These are phyloP conservation scores for Phaeophleospora eucalypticola DNA, from an alignment of 2,329 filamentous ascomycete genomes.

Conservation along the genomic window DNA sequence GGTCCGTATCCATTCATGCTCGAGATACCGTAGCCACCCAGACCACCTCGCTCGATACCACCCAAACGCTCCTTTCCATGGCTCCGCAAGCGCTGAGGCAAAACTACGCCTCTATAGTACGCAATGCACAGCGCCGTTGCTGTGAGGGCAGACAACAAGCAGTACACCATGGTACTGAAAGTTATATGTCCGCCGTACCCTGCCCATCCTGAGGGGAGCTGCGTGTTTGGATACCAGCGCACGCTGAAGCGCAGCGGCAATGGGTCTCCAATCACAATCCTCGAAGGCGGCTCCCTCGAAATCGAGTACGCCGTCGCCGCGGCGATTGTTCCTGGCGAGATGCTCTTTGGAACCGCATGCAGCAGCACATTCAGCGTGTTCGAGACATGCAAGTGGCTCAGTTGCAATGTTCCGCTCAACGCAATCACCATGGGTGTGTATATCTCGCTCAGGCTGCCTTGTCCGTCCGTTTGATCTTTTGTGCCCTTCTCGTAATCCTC, in stretches of 20 bases:
- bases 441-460: constrained; percentile 37
- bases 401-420: constrained; percentile 80
- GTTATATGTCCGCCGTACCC: constrained; percentile 51
- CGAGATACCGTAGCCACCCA: constrained; percentile 43
- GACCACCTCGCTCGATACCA: constrained; percentile 37
- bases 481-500: constrained; percentile 31
- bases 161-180: constrained; percentile 48
- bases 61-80: constrained; percentile 53
- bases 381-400: constrained; percentile 84
- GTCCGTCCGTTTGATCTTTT: constrained; percentile 35
- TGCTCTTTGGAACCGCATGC: constrained; percentile 56
- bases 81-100: constrained; percentile 50
- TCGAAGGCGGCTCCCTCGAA: constrained; percentile 51
- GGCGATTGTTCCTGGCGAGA: constrained; percentile 70
- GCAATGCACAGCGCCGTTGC: constrained; percentile 50
- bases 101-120: constrained; percentile 52
- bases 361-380: constrained; percentile 86
- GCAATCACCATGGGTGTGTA: constrained; percentile 86
- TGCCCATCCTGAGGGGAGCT: constrained; percentile 57
- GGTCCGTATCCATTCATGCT: constrained; percentile 37
- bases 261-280: constrained; percentile 82
- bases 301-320: constrained; percentile 85
- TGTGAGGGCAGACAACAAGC: constrained; percentile 44
- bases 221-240: constrained; percentile 77
- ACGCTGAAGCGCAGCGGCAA: constrained; percentile 75